Conservation (phyloP, 2,329 filamentous ascomycete species). For the Lasiodiplodia gonubiensis region DNA sequence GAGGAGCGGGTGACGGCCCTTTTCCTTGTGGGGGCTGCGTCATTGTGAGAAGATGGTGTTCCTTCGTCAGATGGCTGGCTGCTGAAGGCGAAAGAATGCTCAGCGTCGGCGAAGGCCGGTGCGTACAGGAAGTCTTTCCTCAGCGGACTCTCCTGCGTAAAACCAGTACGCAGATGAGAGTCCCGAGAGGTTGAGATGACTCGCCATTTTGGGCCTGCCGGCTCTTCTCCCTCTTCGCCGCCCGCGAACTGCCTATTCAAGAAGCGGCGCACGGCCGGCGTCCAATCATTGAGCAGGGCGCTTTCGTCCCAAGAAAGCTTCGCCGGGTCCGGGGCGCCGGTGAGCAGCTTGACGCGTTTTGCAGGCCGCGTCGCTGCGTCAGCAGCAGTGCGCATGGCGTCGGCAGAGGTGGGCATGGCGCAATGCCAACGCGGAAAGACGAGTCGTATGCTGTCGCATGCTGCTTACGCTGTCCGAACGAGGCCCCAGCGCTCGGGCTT, state of each 20-base stretch:
- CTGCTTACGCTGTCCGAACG: background rate
- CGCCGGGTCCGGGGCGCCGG: conserved; percentile 65
- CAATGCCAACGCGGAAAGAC: conserved; percentile 3
- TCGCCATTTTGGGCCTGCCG: conserved; percentile 4
- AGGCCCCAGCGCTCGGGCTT: background rate
- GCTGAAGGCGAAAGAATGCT: background rate
- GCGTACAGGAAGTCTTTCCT: conserved; percentile 5
- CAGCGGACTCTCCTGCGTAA: conserved; percentile 17
- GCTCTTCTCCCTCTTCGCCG: background rate
- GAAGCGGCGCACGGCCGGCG: conserved; percentile 50
- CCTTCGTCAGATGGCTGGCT: background rate
- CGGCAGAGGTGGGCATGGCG: conserved; percentile 5
- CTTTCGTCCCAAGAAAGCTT: conserved; percentile 61
- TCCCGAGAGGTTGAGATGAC: background rate
- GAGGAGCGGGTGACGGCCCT: background rate
- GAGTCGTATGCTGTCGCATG: background rate
- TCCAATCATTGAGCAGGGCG: conserved; percentile 57
- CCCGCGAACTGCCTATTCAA: conserved; percentile 35
- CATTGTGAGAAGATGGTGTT: background rate
- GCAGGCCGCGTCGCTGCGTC: conserved; percentile 11
- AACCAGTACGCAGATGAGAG: conserved; percentile 6
- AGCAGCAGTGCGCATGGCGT: background rate
- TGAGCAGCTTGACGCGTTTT: conserved; percentile 55
- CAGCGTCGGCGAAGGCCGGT: background rate
- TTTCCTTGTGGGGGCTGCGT: too few species aligned